Evolutionary conservation across 148 eudicot species (phyloP).

Genomic region (Camellia granthamiana): DNA sequence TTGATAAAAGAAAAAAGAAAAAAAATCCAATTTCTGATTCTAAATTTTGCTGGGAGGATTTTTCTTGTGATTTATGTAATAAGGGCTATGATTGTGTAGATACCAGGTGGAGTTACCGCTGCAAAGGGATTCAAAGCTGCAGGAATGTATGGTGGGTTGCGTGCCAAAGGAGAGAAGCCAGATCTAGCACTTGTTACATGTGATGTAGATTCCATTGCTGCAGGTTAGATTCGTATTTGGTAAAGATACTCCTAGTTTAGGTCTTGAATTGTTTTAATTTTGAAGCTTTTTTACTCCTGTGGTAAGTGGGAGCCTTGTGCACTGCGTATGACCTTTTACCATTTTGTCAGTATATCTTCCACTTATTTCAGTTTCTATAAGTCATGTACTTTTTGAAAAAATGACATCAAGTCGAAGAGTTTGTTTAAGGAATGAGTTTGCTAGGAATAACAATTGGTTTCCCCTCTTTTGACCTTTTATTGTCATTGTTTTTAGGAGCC

Average conservation of each 20-base stretch:
- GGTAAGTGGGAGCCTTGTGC: too few relatives aligned
- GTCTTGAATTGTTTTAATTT: not conserved
- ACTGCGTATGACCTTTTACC: too few relatives aligned
- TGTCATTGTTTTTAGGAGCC: slow-evolving; percentile 49
- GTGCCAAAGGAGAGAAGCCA: slow-evolving; percentile 92
- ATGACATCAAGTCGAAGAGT: not conserved
- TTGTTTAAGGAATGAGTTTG: not conserved
- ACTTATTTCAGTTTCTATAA: slow-evolving; percentile 2
- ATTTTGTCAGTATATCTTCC: not conserved
- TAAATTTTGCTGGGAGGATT: not conserved
- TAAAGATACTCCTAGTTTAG: not conserved
- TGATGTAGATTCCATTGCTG: slow-evolving; percentile 87
- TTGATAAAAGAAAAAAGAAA: not conserved
- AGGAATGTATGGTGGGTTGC: slow-evolving; percentile 86
- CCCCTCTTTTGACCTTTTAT: not conserved
- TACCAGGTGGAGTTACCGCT: slow-evolving; percentile 92
- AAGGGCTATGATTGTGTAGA: slow-evolving; percentile 29
- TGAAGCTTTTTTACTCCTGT: not conserved
- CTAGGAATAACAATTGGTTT: not conserved
- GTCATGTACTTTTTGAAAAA: not conserved
- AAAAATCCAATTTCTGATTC: not conserved
- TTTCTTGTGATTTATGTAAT: not conserved
- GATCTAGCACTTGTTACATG: slow-evolving; percentile 93
- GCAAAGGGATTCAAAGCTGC: slow-evolving; percentile 95
- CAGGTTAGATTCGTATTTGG: slow-evolving; percentile 45